Percentiles rank a stretch among this genome's conserved stretches.
Evolutionary conservation across 345 rosid genomes (phyloP).

Genomic region (thale cress (Arabidopsis thaliana)): TAIR10.1 NC_003070.9:3167001-3167500

Average conservation of each 20-base stretch:
- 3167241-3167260: not conserved
- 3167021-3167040: constrained; percentile 97
- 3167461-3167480: constrained; percentile 94
- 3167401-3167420: constrained; percentile 80
- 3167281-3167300: not conserved
- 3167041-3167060: constrained; percentile 95
- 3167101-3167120: constrained; percentile 82
- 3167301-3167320: constrained; percentile 94
- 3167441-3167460: constrained; percentile 98
- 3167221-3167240: not conserved
- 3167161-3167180: constrained; percentile 90
- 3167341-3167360: constrained; percentile 87
- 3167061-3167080: constrained; percentile 83
- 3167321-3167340: constrained; percentile 99
- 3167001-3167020: constrained; percentile 99
- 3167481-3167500: constrained; percentile 99
- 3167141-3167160: constrained; percentile 97
- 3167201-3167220: constrained; percentile 74
- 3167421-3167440: constrained; percentile 94
- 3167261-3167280: not conserved
- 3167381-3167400: constrained; percentile 75
- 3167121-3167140: constrained; percentile 93
- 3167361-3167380: constrained; percentile 64
- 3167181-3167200: constrained; percentile 84
- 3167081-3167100: constrained; percentile 67